Evolutionary conservation across 345 rosid species (phyloP).

Genomic region (Linum trigynum): DNA sequence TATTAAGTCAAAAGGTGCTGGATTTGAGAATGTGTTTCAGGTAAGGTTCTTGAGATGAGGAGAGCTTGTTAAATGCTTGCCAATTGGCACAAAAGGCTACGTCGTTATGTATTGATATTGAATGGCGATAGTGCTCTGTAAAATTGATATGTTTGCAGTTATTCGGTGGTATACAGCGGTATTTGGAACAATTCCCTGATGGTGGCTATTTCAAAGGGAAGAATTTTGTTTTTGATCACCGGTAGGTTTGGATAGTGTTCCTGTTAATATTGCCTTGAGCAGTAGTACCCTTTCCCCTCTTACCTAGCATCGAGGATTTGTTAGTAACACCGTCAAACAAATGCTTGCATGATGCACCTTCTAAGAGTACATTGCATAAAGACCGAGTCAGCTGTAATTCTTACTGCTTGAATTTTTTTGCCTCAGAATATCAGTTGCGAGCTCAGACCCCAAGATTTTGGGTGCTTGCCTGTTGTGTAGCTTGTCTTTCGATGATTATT

Average conservation of each 20-base stretch:
- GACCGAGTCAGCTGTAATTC: background rate
- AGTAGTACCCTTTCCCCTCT: background rate
- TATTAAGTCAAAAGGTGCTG: slow-evolving; percentile 73
- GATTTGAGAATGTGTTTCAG: slow-evolving; percentile 86
- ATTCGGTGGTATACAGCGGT: slow-evolving; percentile 89
- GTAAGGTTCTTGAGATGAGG: slow-evolving; percentile 25
- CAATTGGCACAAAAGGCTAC: slow-evolving; percentile 6
- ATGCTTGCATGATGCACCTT: background rate
- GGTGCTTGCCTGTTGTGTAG: slow-evolving; percentile 74
- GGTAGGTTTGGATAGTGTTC: slow-evolving; percentile 36
- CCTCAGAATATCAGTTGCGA: slow-evolving; percentile 83
- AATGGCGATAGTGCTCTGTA: slow-evolving; percentile 1
- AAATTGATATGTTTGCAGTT: slow-evolving; percentile 44
- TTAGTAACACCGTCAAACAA: background rate
- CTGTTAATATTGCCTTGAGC: background rate
- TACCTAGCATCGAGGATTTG: background rate
- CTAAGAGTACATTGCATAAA: too few relatives aligned
- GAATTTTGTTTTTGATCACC: slow-evolving; percentile 90
- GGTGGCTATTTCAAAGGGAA: slow-evolving; percentile 92
- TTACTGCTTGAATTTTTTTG: background rate
- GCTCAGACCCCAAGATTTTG: slow-evolving; percentile 42
- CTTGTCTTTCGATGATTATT: slow-evolving; percentile 66
- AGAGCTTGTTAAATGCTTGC: background rate
- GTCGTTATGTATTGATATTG: slow-evolving; percentile 6
- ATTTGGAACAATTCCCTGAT: slow-evolving; percentile 82